Evolutionary conservation across 768 basidiomycete genomes (phyloP).

Genomic region (Lactarius hatsudake): DNA sequence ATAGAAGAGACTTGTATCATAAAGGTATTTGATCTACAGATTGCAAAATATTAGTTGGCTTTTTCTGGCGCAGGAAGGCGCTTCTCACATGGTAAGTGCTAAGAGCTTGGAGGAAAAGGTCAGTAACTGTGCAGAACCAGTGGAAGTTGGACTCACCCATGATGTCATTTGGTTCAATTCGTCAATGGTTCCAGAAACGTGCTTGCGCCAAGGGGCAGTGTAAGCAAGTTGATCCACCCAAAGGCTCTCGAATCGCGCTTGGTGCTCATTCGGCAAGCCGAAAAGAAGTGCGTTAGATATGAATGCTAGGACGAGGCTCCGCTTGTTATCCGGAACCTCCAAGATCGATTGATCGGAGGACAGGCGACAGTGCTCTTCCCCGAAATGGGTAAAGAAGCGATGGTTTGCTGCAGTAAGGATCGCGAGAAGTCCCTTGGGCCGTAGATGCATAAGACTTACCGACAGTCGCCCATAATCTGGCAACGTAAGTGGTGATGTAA

Average conservation of each 20-base stretch:
- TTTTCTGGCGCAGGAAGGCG: neutral
- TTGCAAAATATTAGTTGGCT: neutral
- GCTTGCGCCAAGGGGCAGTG: conserved; percentile 1
- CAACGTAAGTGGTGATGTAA: neutral
- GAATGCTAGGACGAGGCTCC: neutral
- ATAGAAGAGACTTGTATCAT: neutral
- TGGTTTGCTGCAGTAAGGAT: neutral
- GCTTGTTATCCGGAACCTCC: neutral
- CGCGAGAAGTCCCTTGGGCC: neutral
- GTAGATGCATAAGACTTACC: neutral
- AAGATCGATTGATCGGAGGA: neutral
- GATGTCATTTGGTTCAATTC: neutral
- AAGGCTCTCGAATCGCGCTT: conserved; percentile 1
- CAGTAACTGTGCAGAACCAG: neutral
- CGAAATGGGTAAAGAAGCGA: neutral
- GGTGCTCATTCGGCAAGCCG: neutral
- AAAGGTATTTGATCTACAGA: neutral
- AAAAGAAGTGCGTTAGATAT: neutral
- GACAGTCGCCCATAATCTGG: neutral
- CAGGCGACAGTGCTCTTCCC: neutral
- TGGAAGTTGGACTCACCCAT: neutral
- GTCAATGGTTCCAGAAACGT: neutral
- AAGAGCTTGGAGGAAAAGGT: neutral
- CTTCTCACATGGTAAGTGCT: neutral
- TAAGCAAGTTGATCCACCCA: neutral